A percentile compares a stretch with the other conserved stretches of the same genome.
phyloP scores from a whole-genome alignment of 2,329 filamentous ascomycete genomes.

The Hypoxylon sp. region DNA sequence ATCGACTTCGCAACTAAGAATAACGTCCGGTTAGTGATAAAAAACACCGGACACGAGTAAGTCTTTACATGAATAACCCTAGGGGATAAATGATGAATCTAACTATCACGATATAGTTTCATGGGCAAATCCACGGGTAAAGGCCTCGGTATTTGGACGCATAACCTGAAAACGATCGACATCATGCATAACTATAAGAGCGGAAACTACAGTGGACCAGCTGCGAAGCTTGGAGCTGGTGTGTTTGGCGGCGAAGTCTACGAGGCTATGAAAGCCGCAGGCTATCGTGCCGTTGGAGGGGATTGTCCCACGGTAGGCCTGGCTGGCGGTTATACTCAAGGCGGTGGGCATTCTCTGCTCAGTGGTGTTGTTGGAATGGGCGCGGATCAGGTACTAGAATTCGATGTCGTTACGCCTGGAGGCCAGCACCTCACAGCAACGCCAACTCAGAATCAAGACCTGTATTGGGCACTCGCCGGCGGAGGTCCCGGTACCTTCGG shows the following conservation, averaged over 20 bases:
- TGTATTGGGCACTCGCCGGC: conserved; percentile 70
- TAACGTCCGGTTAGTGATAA: conserved; percentile 41
- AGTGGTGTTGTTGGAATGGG: conserved; percentile 63
- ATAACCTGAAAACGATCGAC: conserved; percentile 56
- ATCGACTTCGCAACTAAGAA: conserved; percentile 36
- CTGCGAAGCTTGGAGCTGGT: conserved; percentile 65
- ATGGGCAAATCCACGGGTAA: conserved; percentile 57
- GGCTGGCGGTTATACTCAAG: conserved; percentile 68
- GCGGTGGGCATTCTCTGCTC: conserved; percentile 68
- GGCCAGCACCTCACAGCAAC: conserved; percentile 61
- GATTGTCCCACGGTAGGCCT: conserved; percentile 65
- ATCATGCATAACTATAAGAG: conserved; percentile 49
- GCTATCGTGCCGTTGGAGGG: conserved; percentile 63
- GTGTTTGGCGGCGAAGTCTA: conserved; percentile 61
- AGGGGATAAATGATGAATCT: neutral
- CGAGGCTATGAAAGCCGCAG: conserved; percentile 54
- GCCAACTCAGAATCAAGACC: conserved; percentile 61
- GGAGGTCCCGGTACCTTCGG: conserved; percentile 66
- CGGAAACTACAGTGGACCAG: conserved; percentile 59
- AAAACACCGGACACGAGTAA: conserved; percentile 44
- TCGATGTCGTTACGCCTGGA: conserved; percentile 63
- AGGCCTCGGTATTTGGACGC: conserved; percentile 59
- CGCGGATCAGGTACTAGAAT: conserved; percentile 67
- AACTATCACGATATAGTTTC: conserved; percentile 35
- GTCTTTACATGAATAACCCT: conserved; percentile 1